phyloP scores from a whole-genome alignment of 2,329 filamentous ascomycete genomes.

The Claviceps africana region DNA sequence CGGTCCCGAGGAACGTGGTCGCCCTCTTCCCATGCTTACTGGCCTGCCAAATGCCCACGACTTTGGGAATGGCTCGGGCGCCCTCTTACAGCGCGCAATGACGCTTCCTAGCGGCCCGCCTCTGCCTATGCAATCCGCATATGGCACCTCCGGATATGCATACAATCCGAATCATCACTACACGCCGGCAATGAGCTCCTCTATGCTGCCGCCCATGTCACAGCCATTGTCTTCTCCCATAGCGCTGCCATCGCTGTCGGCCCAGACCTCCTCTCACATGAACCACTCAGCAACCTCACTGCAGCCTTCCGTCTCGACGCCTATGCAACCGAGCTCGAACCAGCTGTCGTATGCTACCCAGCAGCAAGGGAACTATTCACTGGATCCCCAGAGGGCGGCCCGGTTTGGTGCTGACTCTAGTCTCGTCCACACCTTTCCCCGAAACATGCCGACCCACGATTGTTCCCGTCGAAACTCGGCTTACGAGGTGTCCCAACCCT shows the following conservation, averaged over 20 bases:
- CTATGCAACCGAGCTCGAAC: conserved; percentile 3
- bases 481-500: conserved; percentile 8
- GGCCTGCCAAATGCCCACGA: conserved; percentile 7
- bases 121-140: neutral
- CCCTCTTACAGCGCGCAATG: conserved; percentile 14
- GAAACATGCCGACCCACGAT: conserved; percentile 12
- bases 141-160: conserved; percentile 5
- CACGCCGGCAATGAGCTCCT: conserved; percentile 2
- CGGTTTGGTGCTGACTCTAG: conserved; percentile 8
- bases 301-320: conserved; percentile 8
- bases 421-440: conserved; percentile 12
- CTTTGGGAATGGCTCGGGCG: conserved; percentile 4
- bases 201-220: conserved; percentile 4
- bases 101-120: conserved; percentile 12
- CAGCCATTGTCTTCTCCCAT: conserved; percentile 2
- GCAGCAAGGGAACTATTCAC: conserved; percentile 11
- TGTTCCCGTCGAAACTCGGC: conserved; percentile 9
- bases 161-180: conserved; percentile 4
- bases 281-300: conserved; percentile 7
- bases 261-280: neutral
- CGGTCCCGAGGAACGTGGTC: conserved; percentile 3
- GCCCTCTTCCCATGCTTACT: conserved; percentile 3
- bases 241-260: neutral
- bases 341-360: conserved; percentile 1
- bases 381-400: conserved; percentile 7